phyloP scores from a whole-genome alignment of 352 stramenopile genomes.

The Pelagophyceae sp. region DNA sequence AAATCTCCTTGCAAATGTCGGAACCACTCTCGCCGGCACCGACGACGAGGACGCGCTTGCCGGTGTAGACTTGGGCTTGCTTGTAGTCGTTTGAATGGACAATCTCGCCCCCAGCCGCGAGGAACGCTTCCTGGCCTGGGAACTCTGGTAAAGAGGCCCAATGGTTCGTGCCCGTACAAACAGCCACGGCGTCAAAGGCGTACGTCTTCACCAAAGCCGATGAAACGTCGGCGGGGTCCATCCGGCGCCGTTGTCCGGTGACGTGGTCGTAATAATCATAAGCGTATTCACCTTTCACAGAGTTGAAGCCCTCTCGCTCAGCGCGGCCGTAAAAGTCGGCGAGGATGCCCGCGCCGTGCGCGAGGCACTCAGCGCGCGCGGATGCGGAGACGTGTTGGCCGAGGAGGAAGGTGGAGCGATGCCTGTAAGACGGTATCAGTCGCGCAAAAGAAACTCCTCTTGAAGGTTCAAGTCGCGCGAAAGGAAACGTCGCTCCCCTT shows the following conservation, averaged over 20 bases:
- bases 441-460: too few relatives aligned
- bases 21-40: conserved; percentile 38
- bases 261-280: conserved; percentile 22
- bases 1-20: conserved; percentile 44
- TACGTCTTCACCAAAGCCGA: background rate
- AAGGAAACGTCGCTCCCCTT: too few relatives aligned
- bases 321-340: background rate
- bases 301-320: background rate
- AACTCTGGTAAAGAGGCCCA: conserved; percentile 35
- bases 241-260: background rate
- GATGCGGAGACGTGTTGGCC: background rate
- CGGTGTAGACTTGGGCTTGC: conserved; percentile 33
- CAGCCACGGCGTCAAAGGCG: conserved; percentile 34
- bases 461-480: too few relatives aligned
- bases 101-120: conserved; percentile 28
- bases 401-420: conserved; percentile 3
- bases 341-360: background rate
- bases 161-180: conserved; percentile 41
- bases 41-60: conserved; percentile 37
- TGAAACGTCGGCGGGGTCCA: background rate
- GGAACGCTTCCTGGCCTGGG: conserved; percentile 35
- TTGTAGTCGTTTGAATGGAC: conserved; percentile 41
- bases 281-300: background rate
- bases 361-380: background rate
- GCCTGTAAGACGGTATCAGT: too few relatives aligned